Evolutionary conservation across 2,329 filamentous ascomycete species (phyloP), one percentile per base, ranked within the genome.

Genomic region (Phoma sp.): DNA sequence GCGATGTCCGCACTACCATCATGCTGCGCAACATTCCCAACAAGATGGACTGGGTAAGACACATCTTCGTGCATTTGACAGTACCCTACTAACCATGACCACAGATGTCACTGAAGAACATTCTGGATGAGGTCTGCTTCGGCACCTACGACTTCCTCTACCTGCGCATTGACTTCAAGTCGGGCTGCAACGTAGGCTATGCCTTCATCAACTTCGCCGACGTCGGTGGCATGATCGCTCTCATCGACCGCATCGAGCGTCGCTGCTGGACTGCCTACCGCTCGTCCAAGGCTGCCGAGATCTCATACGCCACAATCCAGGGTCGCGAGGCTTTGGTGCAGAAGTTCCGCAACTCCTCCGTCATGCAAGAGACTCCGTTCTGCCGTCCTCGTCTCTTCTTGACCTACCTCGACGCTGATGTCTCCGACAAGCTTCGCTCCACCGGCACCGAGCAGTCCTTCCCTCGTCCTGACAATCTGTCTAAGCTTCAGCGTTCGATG

Each of bases 221-320:
- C 72, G 86, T 91, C 0, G 52, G 59, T 6, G 70, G 69, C 7
- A 69, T 75, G 62, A 55, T 72, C 2, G 50, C 61, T 2, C 61
- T 74, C 26, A 57, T 75, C 23, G 60, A 73, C 12, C 53, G 61
- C 15, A 58, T 75, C 30, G 71, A 74, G 47, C 50, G 58, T 49
- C 65, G 64, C 33, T 63, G 51, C 42, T 91, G 89, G 92, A 88
- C 89, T 62, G 89, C 88, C 61, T 93, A 90, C 78, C 89, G 89
- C 67, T 91, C 88, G 30, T 86, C 91, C 76, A 97, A 96, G 75
- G 82, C 91, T 42, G 91, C 91, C 0, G 91, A 96, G 73, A 86
- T 98, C 37, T 96, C 93, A 0, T 99, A 98, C 74, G 95, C 95
- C n/a, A 96, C 93, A 11, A 93, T 96, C 55, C 95, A 99, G 78